These are phyloP conservation scores for Exophiala aquamarina DNA, from an alignment of 2,329 filamentous ascomycete genomes.

Conservation along the genomic window DNA sequence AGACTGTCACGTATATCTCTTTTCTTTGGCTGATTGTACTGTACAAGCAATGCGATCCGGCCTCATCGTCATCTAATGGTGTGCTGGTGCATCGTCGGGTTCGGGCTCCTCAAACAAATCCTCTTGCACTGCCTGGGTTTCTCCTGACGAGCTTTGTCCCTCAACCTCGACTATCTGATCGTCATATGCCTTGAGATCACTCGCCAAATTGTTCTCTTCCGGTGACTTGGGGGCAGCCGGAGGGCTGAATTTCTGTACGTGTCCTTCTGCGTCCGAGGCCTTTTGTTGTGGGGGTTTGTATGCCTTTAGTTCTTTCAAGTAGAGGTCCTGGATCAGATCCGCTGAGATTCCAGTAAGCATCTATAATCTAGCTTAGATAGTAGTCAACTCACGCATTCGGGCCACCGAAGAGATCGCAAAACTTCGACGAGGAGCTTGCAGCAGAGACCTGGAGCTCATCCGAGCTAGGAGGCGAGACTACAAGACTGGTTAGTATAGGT, in stretches of 20 bases:
- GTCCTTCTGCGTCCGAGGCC: conserved; percentile 80
- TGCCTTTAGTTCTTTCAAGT: conserved; percentile 91
- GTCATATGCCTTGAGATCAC: conserved; percentile 92
- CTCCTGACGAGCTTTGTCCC: conserved; percentile 68
- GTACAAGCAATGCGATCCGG: conserved; percentile 32
- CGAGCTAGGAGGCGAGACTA: conserved; percentile 64
- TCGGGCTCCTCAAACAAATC: conserved; percentile 76
- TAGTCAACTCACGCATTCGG: conserved; percentile 56
- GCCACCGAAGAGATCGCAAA: conserved; percentile 60
- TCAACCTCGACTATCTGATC: conserved; percentile 90
- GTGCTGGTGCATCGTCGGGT: conserved; percentile 15
- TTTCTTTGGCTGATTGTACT: conserved; percentile 16
- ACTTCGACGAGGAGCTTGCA: conserved; percentile 57
- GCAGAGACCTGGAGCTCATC: conserved; percentile 40
- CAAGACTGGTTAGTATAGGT: conserved; percentile 28
- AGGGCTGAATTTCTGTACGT: conserved; percentile 81
- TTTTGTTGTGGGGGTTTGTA: conserved; percentile 88
- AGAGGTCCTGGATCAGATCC: conserved; percentile 97
- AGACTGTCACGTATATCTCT: too few relatives aligned
- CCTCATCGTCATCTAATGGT: conserved; percentile 49
- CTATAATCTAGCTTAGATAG: not conserved
- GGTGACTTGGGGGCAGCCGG: conserved; percentile 83
- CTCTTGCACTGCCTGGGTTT: conserved; percentile 58
- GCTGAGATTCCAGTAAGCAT: conserved; percentile 52
- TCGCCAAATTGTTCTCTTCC: conserved; percentile 90